Base-by-base conservation (phyloP, 2,329 filamentous ascomycete species). In the Aspergillus cejpii region DNA sequence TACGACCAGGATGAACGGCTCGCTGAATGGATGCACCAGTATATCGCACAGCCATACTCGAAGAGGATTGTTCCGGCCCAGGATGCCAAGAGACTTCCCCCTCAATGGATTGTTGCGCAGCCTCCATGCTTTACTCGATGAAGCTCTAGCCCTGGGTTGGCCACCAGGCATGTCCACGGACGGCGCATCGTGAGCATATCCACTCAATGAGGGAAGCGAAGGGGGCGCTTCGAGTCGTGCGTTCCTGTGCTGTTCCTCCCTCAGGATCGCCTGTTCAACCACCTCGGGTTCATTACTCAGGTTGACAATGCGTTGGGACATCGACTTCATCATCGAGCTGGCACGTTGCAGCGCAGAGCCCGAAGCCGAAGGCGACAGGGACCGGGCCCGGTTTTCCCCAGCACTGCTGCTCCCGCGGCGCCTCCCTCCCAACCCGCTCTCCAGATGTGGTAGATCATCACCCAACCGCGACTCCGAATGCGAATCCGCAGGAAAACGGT, bases 231-330 rank as follows among this genome's bases (percentile, higher is more conserved):
- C 60, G 62, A 78, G 60, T 70, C 77, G 60, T 51, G 73, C 61
- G 66, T 77, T 55, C 70, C 74, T 56, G 71, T 82, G 55, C 11
- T 59, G 62, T 45, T 66, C 64, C 72, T 83, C 72, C 73, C 71
- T 75, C 33, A 80, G 76, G 19, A 82, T 75, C 41, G 79, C 81
- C 50, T 85, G 81, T 63, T 95, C 88, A 12, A 90, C 75, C 15
- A 87, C 72, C 56, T 96, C 87, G 3, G 84, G 84, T 59, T 97
- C 92, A 62, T 94, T 94, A 68, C 89, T 95, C 57, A 98, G 79
- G 61, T 97, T 97, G 60, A 98, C 92, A 44, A 98, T 90, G 72
- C 92, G 87, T 70, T 96, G 90, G 24, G 94, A 97, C 81, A 98
- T 94, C 54, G 81, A 81, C 52, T 85, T 79, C 67, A 90, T 80